Conservation (phyloP, 495 filamentous ascomycete species). For the Aspergillus ostianus region DNA sequence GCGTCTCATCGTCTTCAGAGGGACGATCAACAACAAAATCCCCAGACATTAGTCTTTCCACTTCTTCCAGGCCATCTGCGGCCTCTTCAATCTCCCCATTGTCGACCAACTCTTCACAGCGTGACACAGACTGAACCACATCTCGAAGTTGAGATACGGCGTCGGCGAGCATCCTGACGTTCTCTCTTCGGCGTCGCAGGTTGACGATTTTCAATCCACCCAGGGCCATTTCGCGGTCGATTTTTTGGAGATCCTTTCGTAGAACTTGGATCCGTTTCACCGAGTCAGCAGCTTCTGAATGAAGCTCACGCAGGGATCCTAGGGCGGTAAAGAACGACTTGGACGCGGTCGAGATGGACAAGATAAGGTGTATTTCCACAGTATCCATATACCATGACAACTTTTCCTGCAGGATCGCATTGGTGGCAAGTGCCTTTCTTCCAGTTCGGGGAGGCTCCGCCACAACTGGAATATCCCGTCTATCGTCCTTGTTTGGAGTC, state of each 20-base stretch:
- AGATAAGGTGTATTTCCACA: slow-evolving; percentile 94
- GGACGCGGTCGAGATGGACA: slow-evolving; percentile 90
- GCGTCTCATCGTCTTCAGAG: slow-evolving; percentile 24
- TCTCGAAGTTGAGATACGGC: slow-evolving; percentile 79
- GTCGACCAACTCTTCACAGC: slow-evolving; percentile 80
- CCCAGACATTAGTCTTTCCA: slow-evolving; percentile 78
- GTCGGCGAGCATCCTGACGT: slow-evolving; percentile 76
- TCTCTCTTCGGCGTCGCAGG: slow-evolving; percentile 76
- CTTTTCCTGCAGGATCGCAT: slow-evolving; percentile 98
- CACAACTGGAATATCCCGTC: slow-evolving; percentile 59
- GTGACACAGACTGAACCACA: slow-evolving; percentile 70
- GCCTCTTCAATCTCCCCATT: slow-evolving; percentile 76
- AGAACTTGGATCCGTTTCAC: slow-evolving; percentile 82
- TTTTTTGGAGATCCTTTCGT: slow-evolving; percentile 69
- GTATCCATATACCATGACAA: slow-evolving; percentile 99
- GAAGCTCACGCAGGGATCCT: slow-evolving; percentile 84
- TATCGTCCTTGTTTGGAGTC: slow-evolving; percentile 51
- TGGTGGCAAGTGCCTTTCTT: slow-evolving; percentile 88
- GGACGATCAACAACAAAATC: slow-evolving; percentile 39
- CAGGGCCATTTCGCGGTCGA: slow-evolving; percentile 86
- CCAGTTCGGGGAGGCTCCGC: slow-evolving; percentile 51
- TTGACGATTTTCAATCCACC: slow-evolving; percentile 84
- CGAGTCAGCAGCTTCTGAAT: slow-evolving; percentile 88
- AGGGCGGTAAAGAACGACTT: slow-evolving; percentile 96
- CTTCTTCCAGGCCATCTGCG: slow-evolving; percentile 67